Percentiles rank a stretch among this genome's conserved stretches.
These are phyloP conservation scores for Ogataea thermomethanolica DNA, from an alignment of 805 yeast species.

Conservation along the genomic window DNA sequence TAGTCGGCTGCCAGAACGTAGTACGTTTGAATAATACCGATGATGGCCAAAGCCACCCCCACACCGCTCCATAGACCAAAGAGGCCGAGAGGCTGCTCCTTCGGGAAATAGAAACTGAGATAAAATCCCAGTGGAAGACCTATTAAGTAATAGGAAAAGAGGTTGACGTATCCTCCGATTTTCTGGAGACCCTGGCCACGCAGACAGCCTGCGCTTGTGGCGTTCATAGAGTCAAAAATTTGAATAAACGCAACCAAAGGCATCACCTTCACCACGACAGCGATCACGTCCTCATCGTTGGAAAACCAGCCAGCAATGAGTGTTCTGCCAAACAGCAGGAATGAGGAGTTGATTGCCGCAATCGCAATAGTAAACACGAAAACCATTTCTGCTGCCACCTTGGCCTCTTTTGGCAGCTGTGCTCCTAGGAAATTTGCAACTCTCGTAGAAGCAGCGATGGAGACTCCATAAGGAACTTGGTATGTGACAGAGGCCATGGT, in stretches of 20 bases:
- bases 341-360: conserved; percentile 25
- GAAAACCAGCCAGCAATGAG: conserved; percentile 32
- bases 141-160: conserved; percentile 60
- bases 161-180: conserved; percentile 51
- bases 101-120: conserved; percentile 49
- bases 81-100: conserved; percentile 34
- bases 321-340: conserved; percentile 25
- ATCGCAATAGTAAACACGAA: conserved; percentile 24
- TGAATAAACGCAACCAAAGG: conserved; percentile 38
- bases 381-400: conserved; percentile 27
- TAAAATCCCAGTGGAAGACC: conserved; percentile 65
- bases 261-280: conserved; percentile 25
- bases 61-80: conserved; percentile 37
- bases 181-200: conserved; percentile 58
- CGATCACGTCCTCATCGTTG: conserved; percentile 29
- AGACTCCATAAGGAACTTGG: conserved; percentile 73
- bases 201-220: conserved; percentile 50
- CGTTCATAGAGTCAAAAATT: conserved; percentile 46
- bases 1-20: conserved; percentile 46
- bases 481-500: conserved; percentile 66
- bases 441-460: conserved; percentile 73
- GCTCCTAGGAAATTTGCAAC: conserved; percentile 77
- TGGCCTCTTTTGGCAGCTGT: conserved; percentile 30
- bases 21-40: conserved; percentile 48
- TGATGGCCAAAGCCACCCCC: conserved; percentile 34